Evolutionary conservation across 352 stramenopile genomes (phyloP).

Genomic region (Phytophthora idaei): DNA sequence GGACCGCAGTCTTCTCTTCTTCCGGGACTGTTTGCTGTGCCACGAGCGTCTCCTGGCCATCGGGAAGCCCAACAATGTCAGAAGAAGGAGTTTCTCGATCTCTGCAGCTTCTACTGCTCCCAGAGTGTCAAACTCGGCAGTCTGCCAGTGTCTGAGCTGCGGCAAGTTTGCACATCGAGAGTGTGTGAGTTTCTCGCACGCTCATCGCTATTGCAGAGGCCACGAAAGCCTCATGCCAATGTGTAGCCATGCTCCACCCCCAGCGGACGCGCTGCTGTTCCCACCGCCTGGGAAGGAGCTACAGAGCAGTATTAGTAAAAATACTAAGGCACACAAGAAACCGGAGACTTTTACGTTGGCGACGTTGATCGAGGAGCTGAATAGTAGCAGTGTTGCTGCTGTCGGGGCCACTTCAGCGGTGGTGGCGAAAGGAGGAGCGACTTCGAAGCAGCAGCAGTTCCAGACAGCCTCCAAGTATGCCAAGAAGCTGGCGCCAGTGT

Average conservation of each 20-base stretch:
- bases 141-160: constrained; percentile 68
- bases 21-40: constrained; percentile 65
- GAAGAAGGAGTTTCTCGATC: constrained; percentile 2
- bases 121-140: not conserved
- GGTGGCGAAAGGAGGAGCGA: constrained; percentile 1
- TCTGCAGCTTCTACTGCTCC: not conserved
- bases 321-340: constrained; percentile 10
- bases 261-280: constrained; percentile 25
- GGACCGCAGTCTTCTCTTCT: constrained; percentile 66
- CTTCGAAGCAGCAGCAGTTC: constrained; percentile 22
- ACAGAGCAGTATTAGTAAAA: not conserved
- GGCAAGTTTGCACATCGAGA: constrained; percentile 59
- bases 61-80: constrained; percentile 14
- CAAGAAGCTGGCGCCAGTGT: constrained; percentile 48
- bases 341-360: constrained; percentile 38
- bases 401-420: constrained; percentile 1
- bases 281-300: constrained; percentile 15
- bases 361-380: constrained; percentile 45
- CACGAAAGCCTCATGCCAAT: constrained; percentile 40
- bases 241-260: constrained; percentile 34
- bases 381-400: constrained; percentile 22
- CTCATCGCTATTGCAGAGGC: constrained; percentile 49
- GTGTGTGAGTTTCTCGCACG: constrained; percentile 56
- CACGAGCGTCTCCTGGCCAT: constrained; percentile 53
- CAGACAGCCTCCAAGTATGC: constrained; percentile 37